Base-by-base conservation (phyloP, 2,329 filamentous ascomycete genomes). In the Parafenestella ontariensis region DNA sequence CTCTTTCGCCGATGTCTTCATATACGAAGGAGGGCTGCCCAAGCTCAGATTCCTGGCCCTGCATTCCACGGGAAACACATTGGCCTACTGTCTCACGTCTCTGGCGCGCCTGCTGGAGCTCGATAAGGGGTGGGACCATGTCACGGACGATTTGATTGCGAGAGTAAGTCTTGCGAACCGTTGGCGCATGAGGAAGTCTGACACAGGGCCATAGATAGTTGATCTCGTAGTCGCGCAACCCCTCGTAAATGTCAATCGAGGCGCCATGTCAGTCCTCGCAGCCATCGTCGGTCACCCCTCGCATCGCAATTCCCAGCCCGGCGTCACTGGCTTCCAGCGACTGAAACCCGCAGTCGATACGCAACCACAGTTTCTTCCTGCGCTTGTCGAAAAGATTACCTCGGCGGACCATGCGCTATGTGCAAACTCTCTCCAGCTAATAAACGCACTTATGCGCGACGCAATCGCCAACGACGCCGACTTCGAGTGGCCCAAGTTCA, bases 111-210 rank as follows among this genome's bases (percentile, higher is more conserved):
- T 99, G 56, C 82, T 99, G 58, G 95, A 99, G 78, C 90, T 98
- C 34, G 95, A 98, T 78, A 96, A 97, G 85, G 95, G 95, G 54
- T 99, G 95, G 95, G 93, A 98, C 61, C 87, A 90, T 56, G 90
- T 93, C 68, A 87, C 90, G 15, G 83, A 86, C 54, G 89, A 91
- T 67, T 80, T 94, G 46, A 86, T 89, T 54, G 82, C 85, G 73
- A 81, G 86, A 76, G 86, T 88, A 77, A 72, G 82, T 69, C 24
- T 43, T 37, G 37, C 33, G 26, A 37, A 9, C 26, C 20, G n/a
- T 17, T 3, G 40, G 8, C 41, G 36, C 28, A 18, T 20, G 24
- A 33, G 24, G 1, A 47, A 5, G 52, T 64, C 53, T 59, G 56
- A 63, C 49, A 43, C 44, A 40, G 34, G 18, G n/a, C 40, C 34